Evolutionary conservation across 345 rosid genomes (phyloP), one percentile per base, ranked within the genome.

Genomic region (Hypericum androsaemum): DNA sequence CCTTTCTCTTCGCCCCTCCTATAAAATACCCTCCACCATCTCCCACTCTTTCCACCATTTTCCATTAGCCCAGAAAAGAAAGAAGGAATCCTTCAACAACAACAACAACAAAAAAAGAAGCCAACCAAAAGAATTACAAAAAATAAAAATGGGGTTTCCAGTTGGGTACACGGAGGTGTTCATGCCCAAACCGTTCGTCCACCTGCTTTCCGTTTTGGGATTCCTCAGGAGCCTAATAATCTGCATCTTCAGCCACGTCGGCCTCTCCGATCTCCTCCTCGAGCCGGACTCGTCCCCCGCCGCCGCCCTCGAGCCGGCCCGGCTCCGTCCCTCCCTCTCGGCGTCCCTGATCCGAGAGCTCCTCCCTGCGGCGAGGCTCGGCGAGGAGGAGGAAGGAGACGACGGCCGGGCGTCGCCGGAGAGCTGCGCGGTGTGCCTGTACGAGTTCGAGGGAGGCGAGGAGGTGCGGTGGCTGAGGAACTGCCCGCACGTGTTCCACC

Each of bases 91-190:
- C 32, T 22, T 22, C 32, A 22, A n/a, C n/a, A n/a, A n/a, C n/a
- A n/a, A n/a, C n/a, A 22, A 22, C 1, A 22, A 22, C 1, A 22
- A 22, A 22, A 22, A 22, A 22, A 22, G 32, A 22, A 22, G 4
- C 32, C 4, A 22, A 22, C 32, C 32, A 22, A 22, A 22, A 22
- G n/a, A n/a, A n/a, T n/a, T n/a, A n/a, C n/a, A n/a, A n/a, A n/a
- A n/a, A n/a, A n/a, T n/a, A 22, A 22, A 57, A 52, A 86, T 89
- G 95, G 97, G 97, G 2, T 89, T 86, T 59, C 90, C 97, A 7
- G 79, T 86, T 36, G 88, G 79, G 32, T 89, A 80, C 71, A 71
- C 86, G 3, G 88, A 89, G 50, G 83, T 83, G 5, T 78, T 75
- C 66, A 46, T 86, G 54, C 95, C 94, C 1, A 84, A 71, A 59